These are phyloP conservation scores for Castanopsis chinensis DNA, from an alignment of 306 rosid genomes.

Conservation along the genomic window DNA sequence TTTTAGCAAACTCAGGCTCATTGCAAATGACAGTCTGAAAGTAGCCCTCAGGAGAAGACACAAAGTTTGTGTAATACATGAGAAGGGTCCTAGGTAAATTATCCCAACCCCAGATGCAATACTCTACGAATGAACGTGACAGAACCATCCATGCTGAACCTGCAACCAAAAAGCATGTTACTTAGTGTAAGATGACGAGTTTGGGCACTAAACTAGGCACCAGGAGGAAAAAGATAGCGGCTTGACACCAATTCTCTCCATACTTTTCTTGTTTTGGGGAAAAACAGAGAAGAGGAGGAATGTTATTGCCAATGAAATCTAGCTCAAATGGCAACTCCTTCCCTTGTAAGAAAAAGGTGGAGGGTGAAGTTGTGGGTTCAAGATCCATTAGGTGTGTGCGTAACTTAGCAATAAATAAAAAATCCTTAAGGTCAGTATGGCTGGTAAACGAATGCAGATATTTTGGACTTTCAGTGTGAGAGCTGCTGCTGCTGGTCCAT, in stretches of 20 bases:
- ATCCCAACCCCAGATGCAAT: conserved; percentile 89
- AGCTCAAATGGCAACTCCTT: too few species aligned
- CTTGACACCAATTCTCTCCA: not conserved
- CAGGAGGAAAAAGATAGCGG: not conserved
- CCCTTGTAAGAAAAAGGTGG: too few species aligned
- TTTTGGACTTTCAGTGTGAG: not conserved
- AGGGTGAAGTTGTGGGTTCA: too few species aligned
- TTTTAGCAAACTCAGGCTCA: conserved; percentile 64
- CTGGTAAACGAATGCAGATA: not conserved
- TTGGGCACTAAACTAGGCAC: not conserved
- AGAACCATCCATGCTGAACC: conserved; percentile 98
- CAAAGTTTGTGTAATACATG: conserved; percentile 88
- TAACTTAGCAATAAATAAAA: too few species aligned
- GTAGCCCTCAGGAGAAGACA: conserved; percentile 96
- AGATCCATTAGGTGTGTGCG: too few species aligned
- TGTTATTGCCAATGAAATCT: not conserved
- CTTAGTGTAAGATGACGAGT: not conserved
- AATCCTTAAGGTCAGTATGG: not conserved
- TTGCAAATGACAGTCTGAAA: conserved; percentile 93
- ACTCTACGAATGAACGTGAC: conserved; percentile 77
- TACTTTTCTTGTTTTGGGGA: not conserved
- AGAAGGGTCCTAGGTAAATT: conserved; percentile 91
- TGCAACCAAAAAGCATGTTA: conserved; percentile 35
- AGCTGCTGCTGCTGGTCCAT: not conserved
- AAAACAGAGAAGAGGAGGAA: not conserved